Evolutionary conservation across 805 yeast genomes (phyloP).

Genomic region (Lachancea lanzarotensis): DNA sequence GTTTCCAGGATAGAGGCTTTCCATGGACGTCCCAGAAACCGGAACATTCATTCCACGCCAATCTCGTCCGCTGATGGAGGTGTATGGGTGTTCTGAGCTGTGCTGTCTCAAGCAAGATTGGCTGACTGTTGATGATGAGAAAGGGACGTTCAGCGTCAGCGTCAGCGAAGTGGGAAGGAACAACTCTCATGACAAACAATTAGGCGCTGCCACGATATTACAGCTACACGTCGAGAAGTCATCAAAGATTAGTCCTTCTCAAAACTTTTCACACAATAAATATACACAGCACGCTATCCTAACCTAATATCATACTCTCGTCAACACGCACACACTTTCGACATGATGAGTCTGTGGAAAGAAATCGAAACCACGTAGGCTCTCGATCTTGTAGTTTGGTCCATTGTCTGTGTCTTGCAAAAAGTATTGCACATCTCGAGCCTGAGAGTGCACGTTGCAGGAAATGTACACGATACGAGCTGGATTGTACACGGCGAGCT

Average conservation of each 20-base stretch:
- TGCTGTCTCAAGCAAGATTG: too few relatives aligned
- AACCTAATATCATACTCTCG: slow-evolving; percentile 21
- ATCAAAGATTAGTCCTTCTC: too few relatives aligned
- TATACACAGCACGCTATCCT: neutral
- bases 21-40: too few relatives aligned
- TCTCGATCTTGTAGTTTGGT: slow-evolving; percentile 59
- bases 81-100: too few relatives aligned
- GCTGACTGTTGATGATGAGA: too few relatives aligned
- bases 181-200: too few relatives aligned
- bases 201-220: too few relatives aligned
- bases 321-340: slow-evolving; percentile 75
- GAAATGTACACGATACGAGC: slow-evolving; percentile 88
- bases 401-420: slow-evolving; percentile 60
- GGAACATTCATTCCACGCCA: too few relatives aligned
- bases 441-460: slow-evolving; percentile 97
- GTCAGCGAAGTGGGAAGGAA: too few relatives aligned
- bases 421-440: slow-evolving; percentile 85
- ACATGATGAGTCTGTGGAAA: slow-evolving; percentile 94
- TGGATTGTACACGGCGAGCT: slow-evolving; percentile 76
- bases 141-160: too few relatives aligned
- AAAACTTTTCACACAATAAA: neutral
- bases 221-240: too few relatives aligned
- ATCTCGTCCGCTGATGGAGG: too few relatives aligned
- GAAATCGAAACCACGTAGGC: slow-evolving; percentile 90
- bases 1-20: neutral